phyloP scores from a whole-genome alignment of 164 flowering plant species.

The Hamamelis virginiana region DNA sequence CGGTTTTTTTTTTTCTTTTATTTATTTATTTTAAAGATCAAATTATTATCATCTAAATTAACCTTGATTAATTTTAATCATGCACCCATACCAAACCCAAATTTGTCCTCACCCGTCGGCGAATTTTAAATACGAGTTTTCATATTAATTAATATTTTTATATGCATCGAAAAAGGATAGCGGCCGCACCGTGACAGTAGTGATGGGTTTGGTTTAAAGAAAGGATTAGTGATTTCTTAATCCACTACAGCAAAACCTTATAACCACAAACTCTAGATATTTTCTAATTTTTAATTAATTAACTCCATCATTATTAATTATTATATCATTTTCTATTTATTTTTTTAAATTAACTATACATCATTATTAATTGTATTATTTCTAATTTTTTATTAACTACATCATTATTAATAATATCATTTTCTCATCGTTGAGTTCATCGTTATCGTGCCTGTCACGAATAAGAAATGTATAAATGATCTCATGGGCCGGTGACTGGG shows the following conservation, averaged over 20 bases:
- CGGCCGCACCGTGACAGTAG: conserved; percentile 13
- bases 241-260: no score
- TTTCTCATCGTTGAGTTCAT: conserved; percentile 13
- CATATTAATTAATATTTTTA: not conserved
- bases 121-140: not conserved
- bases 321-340: no score
- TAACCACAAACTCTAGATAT: no score
- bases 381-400: not conserved
- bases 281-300: no score
- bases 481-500: conserved; percentile 45
- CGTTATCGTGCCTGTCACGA: conserved; percentile 27
- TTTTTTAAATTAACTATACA: conserved; percentile 3
- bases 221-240: conserved; percentile 1
- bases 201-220: conserved; percentile 14
- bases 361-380: not conserved
- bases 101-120: not conserved
- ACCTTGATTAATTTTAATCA: not conserved
- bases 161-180: not conserved
- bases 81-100: not conserved
- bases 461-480: conserved; percentile 34
- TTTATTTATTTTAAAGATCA: no score
- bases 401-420: conserved; percentile 8
- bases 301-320: no score
- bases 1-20: no score
- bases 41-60: not conserved